Evolutionary conservation across 495 filamentous ascomycete genomes (phyloP).

Genomic region (Astrothelium macrocarpum): DNA sequence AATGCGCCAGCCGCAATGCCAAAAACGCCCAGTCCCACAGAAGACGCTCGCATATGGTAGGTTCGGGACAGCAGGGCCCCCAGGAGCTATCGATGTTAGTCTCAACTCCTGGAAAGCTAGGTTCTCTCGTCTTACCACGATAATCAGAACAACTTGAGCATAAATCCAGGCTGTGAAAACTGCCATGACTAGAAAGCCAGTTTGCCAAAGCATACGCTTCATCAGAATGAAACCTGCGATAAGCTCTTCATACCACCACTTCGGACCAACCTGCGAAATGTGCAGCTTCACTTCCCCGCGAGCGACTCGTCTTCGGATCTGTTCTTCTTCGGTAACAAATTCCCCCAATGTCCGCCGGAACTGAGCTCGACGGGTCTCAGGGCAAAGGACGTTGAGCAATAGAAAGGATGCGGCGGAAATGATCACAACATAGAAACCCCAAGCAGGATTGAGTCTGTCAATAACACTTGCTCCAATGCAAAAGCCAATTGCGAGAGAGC

Average conservation of each 20-base stretch:
- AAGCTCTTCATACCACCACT: constrained; percentile 66
- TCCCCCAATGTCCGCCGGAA: constrained; percentile 57
- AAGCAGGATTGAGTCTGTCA: constrained; percentile 47
- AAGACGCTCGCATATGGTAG: constrained; percentile 51
- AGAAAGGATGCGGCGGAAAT: constrained; percentile 51
- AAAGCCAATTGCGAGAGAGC: constrained; percentile 59
- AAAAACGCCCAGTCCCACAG: constrained; percentile 53
- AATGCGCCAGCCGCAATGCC: constrained; percentile 57
- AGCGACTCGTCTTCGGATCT: constrained; percentile 48
- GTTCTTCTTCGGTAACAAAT: constrained; percentile 43
- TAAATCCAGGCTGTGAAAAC: constrained; percentile 69
- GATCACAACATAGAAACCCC: constrained; percentile 66
- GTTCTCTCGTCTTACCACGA: constrained; percentile 38
- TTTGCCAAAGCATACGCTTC: constrained; percentile 56
- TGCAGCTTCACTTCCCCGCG: constrained; percentile 70
- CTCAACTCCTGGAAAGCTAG: constrained; percentile 2
- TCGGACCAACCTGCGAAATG: constrained; percentile 53
- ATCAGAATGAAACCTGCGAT: constrained; percentile 58
- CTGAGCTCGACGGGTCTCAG: constrained; percentile 54
- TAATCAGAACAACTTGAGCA: constrained; percentile 58
- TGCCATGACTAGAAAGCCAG: constrained; percentile 61
- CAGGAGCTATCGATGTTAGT: constrained; percentile 44
- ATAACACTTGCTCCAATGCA: constrained; percentile 58
- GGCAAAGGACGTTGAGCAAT: constrained; percentile 54
- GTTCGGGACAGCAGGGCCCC: constrained; percentile 54